phyloP scores from a whole-genome alignment of 306 rosid species.

The Echinosophora koreensis region DNA sequence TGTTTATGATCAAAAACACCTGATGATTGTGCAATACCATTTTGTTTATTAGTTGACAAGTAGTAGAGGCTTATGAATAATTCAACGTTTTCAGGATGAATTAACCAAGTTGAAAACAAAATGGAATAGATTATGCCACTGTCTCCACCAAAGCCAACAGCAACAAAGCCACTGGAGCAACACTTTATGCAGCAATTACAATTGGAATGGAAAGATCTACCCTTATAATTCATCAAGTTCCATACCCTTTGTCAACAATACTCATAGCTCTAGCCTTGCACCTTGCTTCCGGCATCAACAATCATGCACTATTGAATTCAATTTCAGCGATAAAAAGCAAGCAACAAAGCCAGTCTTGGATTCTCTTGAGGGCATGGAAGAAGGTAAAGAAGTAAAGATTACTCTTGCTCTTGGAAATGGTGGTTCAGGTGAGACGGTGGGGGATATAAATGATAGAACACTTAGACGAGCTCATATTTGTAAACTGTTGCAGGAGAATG shows the following conservation, averaged over 20 bases:
- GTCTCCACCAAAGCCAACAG: slow-evolving; percentile 66
- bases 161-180: slow-evolving; percentile 50
- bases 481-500: slow-evolving; percentile 74
- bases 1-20: slow-evolving; percentile 8
- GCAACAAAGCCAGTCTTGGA: slow-evolving; percentile 58
- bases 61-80: slow-evolving; percentile 15
- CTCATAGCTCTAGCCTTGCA: slow-evolving; percentile 51
- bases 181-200: slow-evolving; percentile 45
- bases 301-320: slow-evolving; percentile 81
- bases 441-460: slow-evolving; percentile 55
- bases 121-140: slow-evolving; percentile 72
- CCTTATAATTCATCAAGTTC: slow-evolving; percentile 60
- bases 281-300: slow-evolving; percentile 65
- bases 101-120: slow-evolving; percentile 61
- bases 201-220: slow-evolving; percentile 50
- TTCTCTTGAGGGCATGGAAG: slow-evolving; percentile 61
- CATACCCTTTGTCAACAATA: slow-evolving; percentile 61
- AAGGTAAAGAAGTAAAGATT: slow-evolving; percentile 71
- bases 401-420: slow-evolving; percentile 83
- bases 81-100: slow-evolving; percentile 59
- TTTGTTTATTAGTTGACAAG: slow-evolving; percentile 2
- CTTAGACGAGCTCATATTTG: slow-evolving; percentile 63
- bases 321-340: slow-evolving; percentile 56
- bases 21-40: slow-evolving; percentile 2
- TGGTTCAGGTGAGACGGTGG: slow-evolving; percentile 55